A percentile compares a stretch with the other conserved stretches of the same genome.
Evolutionary conservation across 2,329 filamentous ascomycete species (phyloP).

Genomic region (Phialophora macrospora): DNA sequence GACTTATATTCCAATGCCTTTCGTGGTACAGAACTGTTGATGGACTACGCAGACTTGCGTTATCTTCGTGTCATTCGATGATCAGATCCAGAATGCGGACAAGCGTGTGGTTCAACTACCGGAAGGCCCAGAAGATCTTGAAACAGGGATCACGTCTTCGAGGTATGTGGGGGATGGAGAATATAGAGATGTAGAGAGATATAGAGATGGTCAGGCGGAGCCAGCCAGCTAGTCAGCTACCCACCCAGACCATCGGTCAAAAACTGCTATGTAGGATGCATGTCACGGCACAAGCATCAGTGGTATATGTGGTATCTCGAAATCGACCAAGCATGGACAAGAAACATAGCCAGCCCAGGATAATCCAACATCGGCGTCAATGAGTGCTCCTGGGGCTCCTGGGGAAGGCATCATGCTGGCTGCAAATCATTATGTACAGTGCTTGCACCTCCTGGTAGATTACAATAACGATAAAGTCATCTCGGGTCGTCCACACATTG

Average conservation of each 20-base stretch:
- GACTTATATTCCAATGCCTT: background rate
- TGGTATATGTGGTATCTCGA: constrained; percentile 17
- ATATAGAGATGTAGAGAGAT: background rate
- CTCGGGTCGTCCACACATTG: constrained; percentile 17
- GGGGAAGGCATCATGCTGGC: background rate
- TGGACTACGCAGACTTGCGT: background rate
- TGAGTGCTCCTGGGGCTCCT: too few relatives aligned
- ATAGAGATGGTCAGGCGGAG: background rate
- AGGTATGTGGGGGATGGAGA: background rate
- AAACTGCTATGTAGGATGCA: background rate
- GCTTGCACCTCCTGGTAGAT: background rate
- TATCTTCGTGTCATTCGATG: background rate
- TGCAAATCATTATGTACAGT: background rate
- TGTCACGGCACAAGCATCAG: background rate
- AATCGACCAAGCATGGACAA: background rate
- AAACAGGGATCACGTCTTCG: background rate
- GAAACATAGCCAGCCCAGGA: background rate
- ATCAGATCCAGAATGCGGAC: background rate
- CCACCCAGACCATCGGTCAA: background rate
- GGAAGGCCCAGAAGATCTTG: background rate
- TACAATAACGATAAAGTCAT: constrained; percentile 9
- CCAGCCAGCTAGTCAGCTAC: background rate
- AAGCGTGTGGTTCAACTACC: background rate
- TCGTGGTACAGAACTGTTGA: background rate
- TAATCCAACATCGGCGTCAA: background rate